Conservation (phyloP, 306 rosid genomes). For the Biancaea sappan region DNA sequence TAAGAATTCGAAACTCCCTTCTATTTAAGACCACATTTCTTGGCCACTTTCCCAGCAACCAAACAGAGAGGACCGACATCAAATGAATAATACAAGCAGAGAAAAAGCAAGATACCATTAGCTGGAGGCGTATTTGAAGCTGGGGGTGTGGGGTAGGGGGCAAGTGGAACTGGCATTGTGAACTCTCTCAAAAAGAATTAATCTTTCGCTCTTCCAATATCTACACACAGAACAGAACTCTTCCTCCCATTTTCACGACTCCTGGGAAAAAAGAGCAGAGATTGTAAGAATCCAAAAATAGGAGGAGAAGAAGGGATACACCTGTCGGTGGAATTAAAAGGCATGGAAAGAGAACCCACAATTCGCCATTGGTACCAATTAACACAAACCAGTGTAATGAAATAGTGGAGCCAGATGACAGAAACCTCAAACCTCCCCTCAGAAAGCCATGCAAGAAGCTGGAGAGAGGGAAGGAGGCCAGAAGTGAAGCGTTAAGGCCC, state of each 20-base stretch:
- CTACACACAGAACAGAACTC: conserved; percentile 41
- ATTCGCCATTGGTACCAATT: conserved; percentile 6
- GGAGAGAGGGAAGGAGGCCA: no score
- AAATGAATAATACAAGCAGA: conserved; percentile 26
- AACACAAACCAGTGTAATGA: conserved; percentile 32
- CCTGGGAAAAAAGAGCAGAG: conserved; percentile 46
- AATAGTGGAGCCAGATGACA: conserved; percentile 28
- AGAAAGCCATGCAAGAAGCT: conserved; percentile 35
- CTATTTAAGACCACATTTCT: conserved; percentile 17
- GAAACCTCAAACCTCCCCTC: conserved; percentile 22
- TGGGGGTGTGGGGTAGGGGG: conserved; percentile 88
- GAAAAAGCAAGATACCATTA: conserved; percentile 61
- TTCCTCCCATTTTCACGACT: conserved; percentile 47
- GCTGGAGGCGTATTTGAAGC: conserved; percentile 78
- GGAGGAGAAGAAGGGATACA: conserved; percentile 11
- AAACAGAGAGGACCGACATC: conserved; percentile 37
- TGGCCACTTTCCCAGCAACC: neutral
- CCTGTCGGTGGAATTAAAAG: conserved; percentile 27
- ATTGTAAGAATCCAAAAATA: conserved; percentile 27
- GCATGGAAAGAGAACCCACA: conserved; percentile 21
- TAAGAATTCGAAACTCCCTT: conserved; percentile 26
- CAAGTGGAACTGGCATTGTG: conserved; percentile 99
- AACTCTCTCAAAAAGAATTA: conserved; percentile 28
- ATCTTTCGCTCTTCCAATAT: conserved; percentile 48
- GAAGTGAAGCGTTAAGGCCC: conserved; percentile 35